phyloP scores from a whole-genome alignment of 495 filamentous ascomycete genomes.

The Aspergillus bridgeri region DNA sequence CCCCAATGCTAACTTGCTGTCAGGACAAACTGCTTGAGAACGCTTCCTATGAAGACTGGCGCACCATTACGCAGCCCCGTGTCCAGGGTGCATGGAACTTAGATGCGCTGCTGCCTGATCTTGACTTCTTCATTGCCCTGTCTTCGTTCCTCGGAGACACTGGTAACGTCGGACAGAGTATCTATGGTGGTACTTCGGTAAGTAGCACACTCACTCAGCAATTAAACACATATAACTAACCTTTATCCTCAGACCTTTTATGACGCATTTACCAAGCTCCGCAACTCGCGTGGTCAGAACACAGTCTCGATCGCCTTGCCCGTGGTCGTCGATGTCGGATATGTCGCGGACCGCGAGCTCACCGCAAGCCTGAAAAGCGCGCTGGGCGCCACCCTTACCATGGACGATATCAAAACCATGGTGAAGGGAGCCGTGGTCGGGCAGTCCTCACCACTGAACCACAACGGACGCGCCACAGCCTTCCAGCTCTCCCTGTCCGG shows the following conservation, averaged over 20 bases:
- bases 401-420: background rate
- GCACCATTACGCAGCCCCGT: background rate
- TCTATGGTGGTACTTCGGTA: background rate
- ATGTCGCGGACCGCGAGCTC: background rate
- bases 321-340: background rate
- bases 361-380: background rate
- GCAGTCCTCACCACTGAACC: background rate
- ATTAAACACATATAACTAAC: background rate
- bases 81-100: background rate
- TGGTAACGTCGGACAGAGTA: background rate
- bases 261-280: background rate
- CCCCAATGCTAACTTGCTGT: background rate
- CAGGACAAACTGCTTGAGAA: slow-evolving; percentile 2
- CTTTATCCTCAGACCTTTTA: background rate
- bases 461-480: background rate
- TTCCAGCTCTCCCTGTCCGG: background rate
- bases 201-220: too few relatives aligned
- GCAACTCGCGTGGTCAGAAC: background rate
- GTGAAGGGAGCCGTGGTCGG: background rate
- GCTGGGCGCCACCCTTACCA: background rate
- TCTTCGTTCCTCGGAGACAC: slow-evolving; percentile 1
- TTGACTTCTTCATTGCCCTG: background rate
- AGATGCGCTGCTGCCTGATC: background rate
- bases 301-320: background rate
- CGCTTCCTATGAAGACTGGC: background rate